Percentiles rank a stretch among this genome's conserved stretches.
These are phyloP conservation scores for Scleroderma bovista DNA, from an alignment of 768 basidiomycete genomes.

Conservation along the genomic window DNA sequence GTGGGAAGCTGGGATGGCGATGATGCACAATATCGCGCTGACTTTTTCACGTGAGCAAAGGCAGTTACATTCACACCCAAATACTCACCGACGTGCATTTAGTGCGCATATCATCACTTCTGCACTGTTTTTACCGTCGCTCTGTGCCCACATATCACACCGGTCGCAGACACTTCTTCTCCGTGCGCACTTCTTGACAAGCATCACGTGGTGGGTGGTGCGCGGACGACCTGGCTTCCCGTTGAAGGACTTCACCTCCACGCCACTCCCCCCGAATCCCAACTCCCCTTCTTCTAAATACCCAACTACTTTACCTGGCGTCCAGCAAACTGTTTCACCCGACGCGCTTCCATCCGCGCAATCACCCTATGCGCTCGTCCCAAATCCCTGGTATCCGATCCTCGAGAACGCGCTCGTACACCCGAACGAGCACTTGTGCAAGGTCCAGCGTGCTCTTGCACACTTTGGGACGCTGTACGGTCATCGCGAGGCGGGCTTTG, in stretches of 20 bases:
- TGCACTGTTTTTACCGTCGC: slow-evolving; percentile 51
- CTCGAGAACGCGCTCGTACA: slow-evolving; percentile 48
- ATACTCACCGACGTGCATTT: slow-evolving; percentile 2
- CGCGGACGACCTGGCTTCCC: slow-evolving; percentile 50
- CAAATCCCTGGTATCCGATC: slow-evolving; percentile 58
- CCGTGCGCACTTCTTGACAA: slow-evolving; percentile 49
- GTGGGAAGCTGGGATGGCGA: slow-evolving; percentile 46
- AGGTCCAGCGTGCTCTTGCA: slow-evolving; percentile 45
- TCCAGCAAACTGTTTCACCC: slow-evolving; percentile 12
- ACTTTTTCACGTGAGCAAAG: slow-evolving; percentile 57
- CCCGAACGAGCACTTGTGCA: slow-evolving; percentile 52
- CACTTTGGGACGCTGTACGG: slow-evolving; percentile 45
- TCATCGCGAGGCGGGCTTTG: slow-evolving; percentile 30
- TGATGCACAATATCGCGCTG: slow-evolving; percentile 44
- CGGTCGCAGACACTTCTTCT: slow-evolving; percentile 51
- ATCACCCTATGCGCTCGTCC: slow-evolving; percentile 32
- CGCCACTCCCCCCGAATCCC: slow-evolving; percentile 18
- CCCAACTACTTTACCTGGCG: slow-evolving; percentile 19
- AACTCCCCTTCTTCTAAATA: slow-evolving; percentile 17
- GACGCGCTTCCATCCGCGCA: slow-evolving; percentile 27
- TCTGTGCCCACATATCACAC: slow-evolving; percentile 48
- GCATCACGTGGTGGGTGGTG: slow-evolving; percentile 50
- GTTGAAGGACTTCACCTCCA: slow-evolving; percentile 43
- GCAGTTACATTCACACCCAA: background rate
- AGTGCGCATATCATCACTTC: slow-evolving; percentile 73